Evolutionary conservation across 345 rosid species (phyloP).

Genomic region (Rhizophora apiculata): DNA sequence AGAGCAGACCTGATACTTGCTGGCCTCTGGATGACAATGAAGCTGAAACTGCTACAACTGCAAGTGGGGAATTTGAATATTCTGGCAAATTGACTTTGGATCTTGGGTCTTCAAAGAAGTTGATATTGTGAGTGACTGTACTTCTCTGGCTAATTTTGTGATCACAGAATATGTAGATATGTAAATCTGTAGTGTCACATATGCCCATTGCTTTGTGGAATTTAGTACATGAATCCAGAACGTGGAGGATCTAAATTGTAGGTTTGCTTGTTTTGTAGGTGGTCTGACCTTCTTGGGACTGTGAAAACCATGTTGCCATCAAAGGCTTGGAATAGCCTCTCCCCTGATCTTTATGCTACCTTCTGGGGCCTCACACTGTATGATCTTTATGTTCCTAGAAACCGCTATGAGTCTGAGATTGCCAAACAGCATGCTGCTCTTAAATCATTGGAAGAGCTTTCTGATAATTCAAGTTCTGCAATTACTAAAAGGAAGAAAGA

Average conservation of each 20-base stretch:
- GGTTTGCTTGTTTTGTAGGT: constrained; percentile 38
- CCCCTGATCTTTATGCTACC: constrained; percentile 93
- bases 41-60: constrained; percentile 29
- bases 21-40: constrained; percentile 84
- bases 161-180: too few relatives aligned
- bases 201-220: neutral
- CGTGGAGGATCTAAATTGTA: neutral
- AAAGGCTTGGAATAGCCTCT: constrained; percentile 99
- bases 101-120: constrained; percentile 54
- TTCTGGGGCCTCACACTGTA: constrained; percentile 98
- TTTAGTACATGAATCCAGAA: neutral
- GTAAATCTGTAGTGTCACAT: neutral
- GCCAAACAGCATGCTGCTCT: constrained; percentile 92
- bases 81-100: constrained; percentile 53
- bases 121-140: constrained; percentile 46
- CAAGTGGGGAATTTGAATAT: constrained; percentile 35
- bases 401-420: constrained; percentile 92
- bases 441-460: constrained; percentile 86
- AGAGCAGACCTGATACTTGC: constrained; percentile 55
- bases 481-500: constrained; percentile 95
- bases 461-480: constrained; percentile 95
- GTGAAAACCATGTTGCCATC: constrained; percentile 88
- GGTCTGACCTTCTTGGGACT: constrained; percentile 88
- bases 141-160: neutral
- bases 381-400: constrained; percentile 95